Evolutionary conservation across 2,329 filamentous ascomycete genomes (phyloP).

Genomic region (Trichoderma gracile): DNA sequence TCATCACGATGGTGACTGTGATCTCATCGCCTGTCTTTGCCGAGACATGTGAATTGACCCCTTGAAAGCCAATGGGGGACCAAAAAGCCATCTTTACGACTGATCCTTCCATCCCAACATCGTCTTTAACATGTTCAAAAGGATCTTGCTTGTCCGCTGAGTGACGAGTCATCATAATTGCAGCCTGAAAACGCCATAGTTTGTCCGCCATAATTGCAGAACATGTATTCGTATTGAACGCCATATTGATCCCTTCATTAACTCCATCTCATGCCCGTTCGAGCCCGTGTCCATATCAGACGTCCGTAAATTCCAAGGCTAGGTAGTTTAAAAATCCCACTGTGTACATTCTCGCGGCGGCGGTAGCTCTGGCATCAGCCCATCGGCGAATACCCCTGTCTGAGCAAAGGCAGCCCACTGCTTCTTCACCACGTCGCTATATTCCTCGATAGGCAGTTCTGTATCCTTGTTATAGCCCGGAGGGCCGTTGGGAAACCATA

Average conservation of each 20-base stretch:
- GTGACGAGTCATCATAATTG: background rate
- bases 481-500: constrained; percentile 73
- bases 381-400: constrained; percentile 68
- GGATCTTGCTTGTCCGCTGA: background rate
- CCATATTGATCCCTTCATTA: constrained; percentile 14
- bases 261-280: constrained; percentile 11
- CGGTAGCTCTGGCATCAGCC: constrained; percentile 73
- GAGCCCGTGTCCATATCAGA: background rate
- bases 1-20: constrained; percentile 1
- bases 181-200: constrained; percentile 28
- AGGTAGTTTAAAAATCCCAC: constrained; percentile 66
- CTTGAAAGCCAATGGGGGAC: too few species aligned
- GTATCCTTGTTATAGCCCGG: constrained; percentile 65
- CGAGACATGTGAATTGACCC: too few species aligned
- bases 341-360: constrained; percentile 74
- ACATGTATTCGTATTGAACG: constrained; percentile 12
- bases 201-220: constrained; percentile 26
- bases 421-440: constrained; percentile 60
- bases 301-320: background rate
- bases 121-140: background rate
- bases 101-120: background rate
- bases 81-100: background rate
- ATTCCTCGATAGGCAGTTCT: constrained; percentile 57
- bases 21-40: background rate
- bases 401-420: constrained; percentile 66